Conservation (phyloP, 202 grass and related monocot species). For the Setaria viridis region DNA sequence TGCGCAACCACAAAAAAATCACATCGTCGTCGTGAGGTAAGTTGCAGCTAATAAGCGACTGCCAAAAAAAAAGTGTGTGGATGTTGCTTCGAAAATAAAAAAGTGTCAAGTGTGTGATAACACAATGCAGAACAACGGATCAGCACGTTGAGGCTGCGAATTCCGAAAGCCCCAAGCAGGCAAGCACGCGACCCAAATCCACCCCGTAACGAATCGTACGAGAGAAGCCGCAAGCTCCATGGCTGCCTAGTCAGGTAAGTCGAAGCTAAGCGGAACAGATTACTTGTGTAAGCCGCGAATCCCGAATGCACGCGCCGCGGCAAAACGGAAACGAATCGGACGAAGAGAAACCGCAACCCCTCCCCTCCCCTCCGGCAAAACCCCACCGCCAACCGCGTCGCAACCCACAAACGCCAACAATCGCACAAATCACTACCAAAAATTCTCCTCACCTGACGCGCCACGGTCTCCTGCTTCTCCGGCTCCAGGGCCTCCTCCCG, state of each 20-base stretch:
- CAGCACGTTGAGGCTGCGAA: background rate
- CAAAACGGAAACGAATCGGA: background rate
- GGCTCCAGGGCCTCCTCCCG: background rate
- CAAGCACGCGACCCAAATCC: background rate
- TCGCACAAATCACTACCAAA: background rate
- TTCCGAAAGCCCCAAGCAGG: background rate
- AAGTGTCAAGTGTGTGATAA: background rate
- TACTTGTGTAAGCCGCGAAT: too few relatives aligned
- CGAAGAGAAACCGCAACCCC: background rate
- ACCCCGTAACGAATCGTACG: too few relatives aligned
- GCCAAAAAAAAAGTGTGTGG: background rate
- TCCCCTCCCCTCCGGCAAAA: background rate
- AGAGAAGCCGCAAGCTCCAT: too few relatives aligned
- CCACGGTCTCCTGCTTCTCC: slow-evolving; percentile 51
- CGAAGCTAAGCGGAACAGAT: too few relatives aligned
- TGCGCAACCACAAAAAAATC: slow-evolving; percentile 27
- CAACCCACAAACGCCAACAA: background rate
- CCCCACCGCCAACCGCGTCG: background rate
- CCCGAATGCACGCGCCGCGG: too few relatives aligned
- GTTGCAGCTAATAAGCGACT: background rate
- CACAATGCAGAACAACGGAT: background rate
- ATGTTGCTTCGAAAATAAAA: too few relatives aligned
- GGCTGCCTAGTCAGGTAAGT: too few relatives aligned
- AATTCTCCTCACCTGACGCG: slow-evolving; percentile 53
- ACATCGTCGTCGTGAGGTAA: background rate